Evolutionary conservation across 805 yeast genomes (phyloP), one percentile per base, ranked within the genome.

Genomic region (Candida nitratophila): DNA sequence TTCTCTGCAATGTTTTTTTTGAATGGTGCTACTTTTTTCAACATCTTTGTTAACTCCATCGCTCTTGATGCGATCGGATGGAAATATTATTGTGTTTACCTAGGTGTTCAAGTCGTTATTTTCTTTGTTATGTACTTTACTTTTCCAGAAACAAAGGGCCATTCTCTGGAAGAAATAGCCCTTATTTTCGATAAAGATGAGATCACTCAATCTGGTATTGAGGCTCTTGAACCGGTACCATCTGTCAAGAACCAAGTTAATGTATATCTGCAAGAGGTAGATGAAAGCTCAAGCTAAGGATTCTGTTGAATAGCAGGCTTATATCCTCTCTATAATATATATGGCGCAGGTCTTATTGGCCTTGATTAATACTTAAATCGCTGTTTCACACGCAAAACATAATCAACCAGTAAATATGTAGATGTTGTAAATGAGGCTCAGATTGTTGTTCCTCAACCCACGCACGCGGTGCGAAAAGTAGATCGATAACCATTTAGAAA

Each of bases 131-230:
- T 44, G 40, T 57, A 37, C 51, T 66, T 71, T 60, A 66, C 63
- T 49, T 78, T 80, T 42, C 75, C 77, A 48, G 87, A 81, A 63
- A 81, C 87, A n/a, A 79, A 75, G 63, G 81, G 81, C 15, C 71
- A 75, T 61, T 68, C 76, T 17, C 70, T 74, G 59, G 81, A 77
- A 50, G 81, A 79, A 55, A 76, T 81, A 47, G 82, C 69, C 51
- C 63, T 69, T 46, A 70, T 72, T 45, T 71, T 69, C 41, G 82
- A 82, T 57, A 74, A 74, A 64, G 76, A 47, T 40, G 46, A 42
- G 39, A 21, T 41, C 26, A 49, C 52, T 22, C 48, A 49, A 42
- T 45, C 45, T 14, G 44, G 47, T 21, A 37, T 46, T 41, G 35
- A 27, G 4, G 44, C 37, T 16, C 12, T 40, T 11, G 43, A 43